phyloP scores from a whole-genome alignment of 495 filamentous ascomycete genomes.

The Penicillium dipodomyicola region DNA sequence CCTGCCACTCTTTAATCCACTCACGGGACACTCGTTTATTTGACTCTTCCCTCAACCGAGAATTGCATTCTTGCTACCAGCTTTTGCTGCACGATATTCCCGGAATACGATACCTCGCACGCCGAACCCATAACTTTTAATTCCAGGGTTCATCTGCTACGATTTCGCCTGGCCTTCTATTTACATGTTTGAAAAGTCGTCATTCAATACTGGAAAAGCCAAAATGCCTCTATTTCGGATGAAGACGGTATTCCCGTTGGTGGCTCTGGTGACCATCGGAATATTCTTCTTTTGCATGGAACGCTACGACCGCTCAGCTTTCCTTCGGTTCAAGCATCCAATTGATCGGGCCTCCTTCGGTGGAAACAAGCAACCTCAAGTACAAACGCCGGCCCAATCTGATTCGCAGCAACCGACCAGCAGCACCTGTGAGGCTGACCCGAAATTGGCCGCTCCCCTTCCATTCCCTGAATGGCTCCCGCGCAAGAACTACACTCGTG shows the following conservation, averaged over 20 bases:
- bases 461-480: constrained; percentile 47
- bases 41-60: constrained; percentile 3
- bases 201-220: constrained; percentile 25
- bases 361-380: constrained; percentile 16
- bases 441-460: constrained; percentile 37
- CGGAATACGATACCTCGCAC: constrained; percentile 19
- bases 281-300: constrained; percentile 49
- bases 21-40: constrained; percentile 10
- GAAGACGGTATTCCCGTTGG: constrained; percentile 46
- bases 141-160: constrained; percentile 2
- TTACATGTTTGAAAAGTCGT: constrained; percentile 42
- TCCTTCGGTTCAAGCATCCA: constrained; percentile 43
- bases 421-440: constrained; percentile 39
- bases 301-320: constrained; percentile 44
- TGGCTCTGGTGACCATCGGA: constrained; percentile 45
- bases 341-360: constrained; percentile 28
- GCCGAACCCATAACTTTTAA: constrained; percentile 15
- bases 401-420: constrained; percentile 14
- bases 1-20: constrained; percentile 28
- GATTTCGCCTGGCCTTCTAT: constrained; percentile 6
- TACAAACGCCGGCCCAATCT: constrained; percentile 23
- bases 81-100: constrained; percentile 14
- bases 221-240: constrained; percentile 48
- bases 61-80: constrained; percentile 10
- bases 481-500: constrained; percentile 51